These are phyloP conservation scores for Strigomonas culicis DNA, from an alignment of 208 protist genomes.

Conservation along the genomic window DNA sequence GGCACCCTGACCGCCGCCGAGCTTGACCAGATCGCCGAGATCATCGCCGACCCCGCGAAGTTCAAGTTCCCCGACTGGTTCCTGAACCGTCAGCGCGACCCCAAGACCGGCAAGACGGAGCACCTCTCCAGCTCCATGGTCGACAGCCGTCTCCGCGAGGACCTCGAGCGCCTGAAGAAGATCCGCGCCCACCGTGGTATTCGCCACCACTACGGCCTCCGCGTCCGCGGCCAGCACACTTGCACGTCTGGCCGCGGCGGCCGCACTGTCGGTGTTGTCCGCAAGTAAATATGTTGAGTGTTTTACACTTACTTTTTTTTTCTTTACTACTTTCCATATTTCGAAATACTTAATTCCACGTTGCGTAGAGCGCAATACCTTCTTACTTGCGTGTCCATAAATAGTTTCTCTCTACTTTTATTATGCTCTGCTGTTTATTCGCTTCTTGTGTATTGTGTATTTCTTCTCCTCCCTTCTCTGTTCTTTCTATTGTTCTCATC, in stretches of 20 bases:
- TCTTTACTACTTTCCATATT: conserved; percentile 11
- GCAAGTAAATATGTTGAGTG: conserved; percentile 52
- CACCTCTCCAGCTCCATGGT: conserved; percentile 97
- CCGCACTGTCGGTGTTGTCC: conserved; percentile 84
- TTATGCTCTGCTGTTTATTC: conserved; percentile 13
- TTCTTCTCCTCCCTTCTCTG: not conserved
- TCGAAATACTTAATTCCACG: not conserved
- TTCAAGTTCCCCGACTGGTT: conserved; percentile 99
- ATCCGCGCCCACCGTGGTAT: conserved; percentile 98
- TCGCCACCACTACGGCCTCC: conserved; percentile 98
- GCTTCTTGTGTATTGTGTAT: conserved; percentile 2
- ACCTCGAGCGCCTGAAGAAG: conserved; percentile 99
- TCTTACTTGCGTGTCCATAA: not conserved
- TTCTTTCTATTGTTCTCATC: not conserved
- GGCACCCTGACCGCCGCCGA: conserved; percentile 92
- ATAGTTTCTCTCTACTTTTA: conserved; percentile 6
- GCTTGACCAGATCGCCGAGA: conserved; percentile 96
- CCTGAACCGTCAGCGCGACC: conserved; percentile 99
- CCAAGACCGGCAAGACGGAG: conserved; percentile 97
- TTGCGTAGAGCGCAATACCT: not conserved
- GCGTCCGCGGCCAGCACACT: conserved; percentile 99
- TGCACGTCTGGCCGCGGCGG: conserved; percentile 99
- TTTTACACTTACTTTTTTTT: conserved; percentile 12
- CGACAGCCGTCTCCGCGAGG: conserved; percentile 98
- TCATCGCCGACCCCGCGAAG: conserved; percentile 97